Evolutionary conservation across 352 stramenopile genomes (phyloP).

Genomic region (Globisporangium solare): DNA sequence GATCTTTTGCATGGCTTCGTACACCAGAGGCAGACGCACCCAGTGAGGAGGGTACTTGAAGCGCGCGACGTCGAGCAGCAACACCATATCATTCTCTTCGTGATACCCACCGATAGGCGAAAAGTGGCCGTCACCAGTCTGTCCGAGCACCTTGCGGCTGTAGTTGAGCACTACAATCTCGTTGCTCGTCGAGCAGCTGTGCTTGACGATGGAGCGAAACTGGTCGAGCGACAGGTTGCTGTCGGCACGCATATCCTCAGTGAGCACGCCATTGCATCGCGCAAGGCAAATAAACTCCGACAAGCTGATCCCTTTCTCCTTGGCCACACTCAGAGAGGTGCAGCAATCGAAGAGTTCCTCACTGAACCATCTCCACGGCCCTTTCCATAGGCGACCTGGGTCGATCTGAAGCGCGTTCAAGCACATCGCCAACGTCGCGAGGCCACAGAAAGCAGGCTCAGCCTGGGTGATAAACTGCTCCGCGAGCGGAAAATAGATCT

Average conservation of each 20-base stretch:
- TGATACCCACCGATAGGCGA: conserved; percentile 95
- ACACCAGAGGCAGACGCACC: conserved; percentile 50
- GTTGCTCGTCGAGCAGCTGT: conserved; percentile 59
- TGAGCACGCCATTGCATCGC: conserved; percentile 54
- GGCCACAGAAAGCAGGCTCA: conserved; percentile 88
- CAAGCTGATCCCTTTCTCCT: conserved; percentile 69
- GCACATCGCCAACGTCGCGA: conserved; percentile 81
- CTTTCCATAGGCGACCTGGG: conserved; percentile 69
- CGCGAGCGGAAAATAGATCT: conserved; percentile 90
- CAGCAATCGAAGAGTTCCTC: conserved; percentile 82
- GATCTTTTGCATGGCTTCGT: conserved; percentile 47
- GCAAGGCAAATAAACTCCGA: conserved; percentile 69
- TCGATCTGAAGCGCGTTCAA: conserved; percentile 74
- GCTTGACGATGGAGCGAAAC: conserved; percentile 64
- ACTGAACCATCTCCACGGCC: conserved; percentile 75
- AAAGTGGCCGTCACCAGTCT: conserved; percentile 97
- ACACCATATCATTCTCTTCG: conserved; percentile 84
- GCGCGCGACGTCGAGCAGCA: conserved; percentile 94
- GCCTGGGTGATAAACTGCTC: conserved; percentile 89
- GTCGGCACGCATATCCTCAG: conserved; percentile 41
- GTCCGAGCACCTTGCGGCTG: conserved; percentile 83
- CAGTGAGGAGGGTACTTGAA: conserved; percentile 95
- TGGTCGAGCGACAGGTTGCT: conserved; percentile 46
- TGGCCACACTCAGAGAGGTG: conserved; percentile 64
- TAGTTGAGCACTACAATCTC: conserved; percentile 94